phyloP scores from a whole-genome alignment of 441 rosid genomes.

The Cnidoscolus chayamansa region DNA sequence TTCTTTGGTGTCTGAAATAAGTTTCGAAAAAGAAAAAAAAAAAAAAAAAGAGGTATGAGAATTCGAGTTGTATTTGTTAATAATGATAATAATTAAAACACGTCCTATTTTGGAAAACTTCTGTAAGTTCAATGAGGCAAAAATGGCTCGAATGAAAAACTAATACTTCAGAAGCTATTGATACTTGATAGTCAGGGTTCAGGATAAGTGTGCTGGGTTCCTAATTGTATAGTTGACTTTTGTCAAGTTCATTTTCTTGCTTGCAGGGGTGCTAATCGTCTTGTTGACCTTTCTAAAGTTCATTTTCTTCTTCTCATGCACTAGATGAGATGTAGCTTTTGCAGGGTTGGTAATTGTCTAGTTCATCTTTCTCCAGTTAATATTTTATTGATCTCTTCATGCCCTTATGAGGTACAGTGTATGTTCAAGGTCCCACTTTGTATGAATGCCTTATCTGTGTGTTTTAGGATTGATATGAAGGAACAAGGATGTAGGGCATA shows the following conservation, averaged over 20 bases:
- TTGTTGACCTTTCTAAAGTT: no score
- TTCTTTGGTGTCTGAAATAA: not conserved
- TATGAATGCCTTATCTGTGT: not conserved
- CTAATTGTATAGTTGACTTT: no score
- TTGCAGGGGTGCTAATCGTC: not conserved
- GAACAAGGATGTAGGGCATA: not conserved
- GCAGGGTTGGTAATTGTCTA: not conserved
- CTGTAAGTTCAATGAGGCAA: not conserved
- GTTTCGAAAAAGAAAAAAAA: not conserved
- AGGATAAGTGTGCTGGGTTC: not conserved
- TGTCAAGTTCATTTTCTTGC: not conserved
- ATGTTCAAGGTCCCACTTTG: conserved; percentile 1
- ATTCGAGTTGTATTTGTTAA: not conserved
- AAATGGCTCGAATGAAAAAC: not conserved
- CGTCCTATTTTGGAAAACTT: not conserved
- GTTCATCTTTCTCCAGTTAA: not conserved
- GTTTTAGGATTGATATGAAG: not conserved
- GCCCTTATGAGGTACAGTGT: not conserved
- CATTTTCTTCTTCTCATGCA: no score
- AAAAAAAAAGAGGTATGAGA: not conserved
- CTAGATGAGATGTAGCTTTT: not conserved
- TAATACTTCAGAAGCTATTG: not conserved
- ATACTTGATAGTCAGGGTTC: not conserved
- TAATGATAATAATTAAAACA: not conserved
- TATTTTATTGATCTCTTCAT: not conserved